A percentile compares a stretch with the other conserved stretches of the same genome.
phyloP scores from a whole-genome alignment of 225 moss, liverwort and hornwort species.

The Bryoerythrophyllum caledonicum region DNA sequence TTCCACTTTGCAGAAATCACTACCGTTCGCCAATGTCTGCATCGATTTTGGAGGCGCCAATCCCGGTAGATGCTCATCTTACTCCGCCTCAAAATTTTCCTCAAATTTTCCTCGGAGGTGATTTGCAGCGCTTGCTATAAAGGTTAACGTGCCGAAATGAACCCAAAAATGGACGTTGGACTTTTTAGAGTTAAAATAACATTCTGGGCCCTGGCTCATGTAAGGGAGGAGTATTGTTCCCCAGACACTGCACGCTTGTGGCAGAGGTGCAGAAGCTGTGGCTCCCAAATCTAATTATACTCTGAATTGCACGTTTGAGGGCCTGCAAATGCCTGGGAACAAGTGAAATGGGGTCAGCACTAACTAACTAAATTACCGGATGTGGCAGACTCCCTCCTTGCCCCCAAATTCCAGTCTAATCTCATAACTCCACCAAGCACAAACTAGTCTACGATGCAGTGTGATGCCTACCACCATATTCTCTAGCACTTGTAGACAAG shows the following conservation, averaged over 20 bases:
- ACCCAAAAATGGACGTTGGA: too few species aligned
- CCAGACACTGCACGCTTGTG: not conserved
- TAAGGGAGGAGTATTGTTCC: not conserved
- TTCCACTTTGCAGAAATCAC: too few species aligned
- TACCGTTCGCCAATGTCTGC: too few species aligned
- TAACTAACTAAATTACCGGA: not conserved
- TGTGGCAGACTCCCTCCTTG: not conserved
- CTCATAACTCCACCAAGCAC: not conserved
- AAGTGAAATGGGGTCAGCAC: not conserved
- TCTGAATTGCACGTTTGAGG: not conserved
- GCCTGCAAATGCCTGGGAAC: conserved; percentile 7
- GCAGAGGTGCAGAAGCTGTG: not conserved
- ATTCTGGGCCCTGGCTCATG: not conserved
- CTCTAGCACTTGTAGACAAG: too few species aligned
- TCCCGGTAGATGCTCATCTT: too few species aligned
- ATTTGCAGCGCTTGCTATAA: too few species aligned
- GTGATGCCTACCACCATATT: too few species aligned
- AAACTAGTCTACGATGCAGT: not conserved
- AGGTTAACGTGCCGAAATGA: too few species aligned
- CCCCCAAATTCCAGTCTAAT: not conserved
- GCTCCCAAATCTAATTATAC: not conserved
- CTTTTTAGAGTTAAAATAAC: too few species aligned
- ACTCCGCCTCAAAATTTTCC: too few species aligned
- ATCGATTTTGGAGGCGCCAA: too few species aligned
- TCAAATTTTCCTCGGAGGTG: too few species aligned